These are phyloP conservation scores for Hordeum pubiflorum DNA, from an alignment of 202 grass and related monocot species.

Conservation along the genomic window DNA sequence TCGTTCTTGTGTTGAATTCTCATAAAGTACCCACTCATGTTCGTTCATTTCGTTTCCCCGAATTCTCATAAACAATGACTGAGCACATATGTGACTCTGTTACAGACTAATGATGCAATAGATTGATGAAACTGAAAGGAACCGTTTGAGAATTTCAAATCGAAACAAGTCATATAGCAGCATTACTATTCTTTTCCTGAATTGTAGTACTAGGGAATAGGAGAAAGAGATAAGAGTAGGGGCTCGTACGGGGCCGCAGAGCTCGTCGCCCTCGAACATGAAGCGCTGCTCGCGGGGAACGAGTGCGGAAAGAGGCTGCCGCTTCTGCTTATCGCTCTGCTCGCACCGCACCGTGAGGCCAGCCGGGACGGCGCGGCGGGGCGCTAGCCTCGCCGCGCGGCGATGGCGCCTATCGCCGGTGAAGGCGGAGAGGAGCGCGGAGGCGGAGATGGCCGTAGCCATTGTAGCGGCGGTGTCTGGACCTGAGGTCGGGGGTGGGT, in stretches of 20 bases:
- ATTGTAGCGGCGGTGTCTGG: conserved; percentile 20
- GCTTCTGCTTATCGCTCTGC: conserved; percentile 53
- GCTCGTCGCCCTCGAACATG: conserved; percentile 88
- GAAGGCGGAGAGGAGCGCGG: conserved; percentile 32
- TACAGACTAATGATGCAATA: not conserved
- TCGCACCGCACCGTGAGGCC: conserved; percentile 40
- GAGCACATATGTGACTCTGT: not conserved
- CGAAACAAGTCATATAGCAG: not conserved
- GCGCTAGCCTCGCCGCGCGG: conserved; percentile 9
- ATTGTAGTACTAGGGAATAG: not conserved
- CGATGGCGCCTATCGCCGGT: not conserved
- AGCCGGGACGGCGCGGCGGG: conserved; percentile 26
- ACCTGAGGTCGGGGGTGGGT: not conserved
- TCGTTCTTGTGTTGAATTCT: not conserved
- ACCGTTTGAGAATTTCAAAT: not conserved
- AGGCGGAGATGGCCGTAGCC: conserved; percentile 37
- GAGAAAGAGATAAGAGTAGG: not conserved
- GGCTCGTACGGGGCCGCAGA: conserved; percentile 62
- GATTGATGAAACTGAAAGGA: not conserved
- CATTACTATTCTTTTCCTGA: not conserved
- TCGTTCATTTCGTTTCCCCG: not conserved
- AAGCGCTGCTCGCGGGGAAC: conserved; percentile 78
- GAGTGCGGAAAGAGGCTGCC: conserved; percentile 27
- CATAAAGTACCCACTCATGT: not conserved
- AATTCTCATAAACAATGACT: not conserved